Base-by-base conservation (phyloP, 1,139 yeast species). In the Candida albicans region DNA sequence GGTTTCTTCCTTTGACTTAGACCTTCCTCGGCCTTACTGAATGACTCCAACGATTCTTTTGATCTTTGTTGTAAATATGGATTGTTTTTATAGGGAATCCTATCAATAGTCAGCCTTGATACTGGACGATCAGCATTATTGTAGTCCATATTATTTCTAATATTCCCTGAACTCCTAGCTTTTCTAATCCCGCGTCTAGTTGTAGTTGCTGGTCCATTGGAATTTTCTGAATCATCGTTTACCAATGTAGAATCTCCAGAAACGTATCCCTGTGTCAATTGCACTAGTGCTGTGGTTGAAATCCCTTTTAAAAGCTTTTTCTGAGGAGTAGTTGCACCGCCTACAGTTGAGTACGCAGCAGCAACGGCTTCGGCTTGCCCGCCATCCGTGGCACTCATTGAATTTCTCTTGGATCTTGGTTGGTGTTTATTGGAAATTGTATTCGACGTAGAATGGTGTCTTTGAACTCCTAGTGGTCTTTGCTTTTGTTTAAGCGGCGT, bases 161-260 rank as follows among this genome's bases (percentile, higher is more conserved):
- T 67, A 44, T 68, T 68, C 0, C 66, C 65, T 1, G 74, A 65
- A 44, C 74, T 68, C 50, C 56, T 62, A 0, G 75, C 71, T 40
- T 68, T 68, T 4, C 71, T 58, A 5, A 68, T 51, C 15, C 38
- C 50, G 13, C 52, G 42, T 35, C 41, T 45, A 8, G 27, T 4
- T 11, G 15, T 24, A 6, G 40, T 7, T 5, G 10, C 39, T 14
- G 39, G 35, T 9, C 22, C 34, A 6, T 37, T 35, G 2, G 13
- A 35, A 24, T 13, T 30, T 22, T 45, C 52, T 3, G 42, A 35
- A 18, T 52, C 58, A 28, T 51, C 57, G 41, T 50, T 48, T 8
- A 50, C 47, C 33, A 49, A 45, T n/a, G 56, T 52, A 4, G 50
- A 35, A 14, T 41, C 49, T 27, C 51, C 38, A 18, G 42, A 33